Conservation (phyloP, 73 alveolate genomes). For the Paramecium pentaurelia region DNA sequence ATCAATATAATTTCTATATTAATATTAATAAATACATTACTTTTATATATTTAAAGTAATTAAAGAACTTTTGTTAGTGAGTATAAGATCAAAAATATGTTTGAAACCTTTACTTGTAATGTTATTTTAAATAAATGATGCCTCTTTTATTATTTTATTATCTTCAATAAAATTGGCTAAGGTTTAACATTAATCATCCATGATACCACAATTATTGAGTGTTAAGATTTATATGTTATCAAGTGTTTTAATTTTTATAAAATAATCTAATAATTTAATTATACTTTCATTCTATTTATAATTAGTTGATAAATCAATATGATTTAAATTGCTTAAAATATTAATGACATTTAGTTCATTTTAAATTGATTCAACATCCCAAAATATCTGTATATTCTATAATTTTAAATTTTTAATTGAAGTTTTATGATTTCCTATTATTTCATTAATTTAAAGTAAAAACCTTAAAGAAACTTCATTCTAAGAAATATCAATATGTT, state of each 20-base stretch:
- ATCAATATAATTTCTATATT: not conserved
- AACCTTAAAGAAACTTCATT: not conserved
- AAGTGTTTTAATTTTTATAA: not conserved
- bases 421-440: not conserved
- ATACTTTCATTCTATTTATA: too few species aligned
- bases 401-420: not conserved
- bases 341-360: not conserved
- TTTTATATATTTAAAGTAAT: not conserved
- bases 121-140: not conserved
- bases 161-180: not conserved
- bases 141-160: not conserved
- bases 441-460: not conserved
- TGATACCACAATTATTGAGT: not conserved
- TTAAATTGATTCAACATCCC: not conserved
- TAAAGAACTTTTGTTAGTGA: not conserved
- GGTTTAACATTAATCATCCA: not conserved
- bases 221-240: not conserved
- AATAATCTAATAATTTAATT: not conserved
- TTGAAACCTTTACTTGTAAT: not conserved
- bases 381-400: not conserved
- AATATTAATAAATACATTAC: not conserved
- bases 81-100: not conserved
- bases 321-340: not conserved
- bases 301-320: not conserved
- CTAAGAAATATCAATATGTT: not conserved